Percentiles rank a stretch among this genome's conserved stretches.
These are phyloP conservation scores for Aphanomyces astaci DNA, from an alignment of 352 stramenopile genomes.

Conservation along the genomic window DNA sequence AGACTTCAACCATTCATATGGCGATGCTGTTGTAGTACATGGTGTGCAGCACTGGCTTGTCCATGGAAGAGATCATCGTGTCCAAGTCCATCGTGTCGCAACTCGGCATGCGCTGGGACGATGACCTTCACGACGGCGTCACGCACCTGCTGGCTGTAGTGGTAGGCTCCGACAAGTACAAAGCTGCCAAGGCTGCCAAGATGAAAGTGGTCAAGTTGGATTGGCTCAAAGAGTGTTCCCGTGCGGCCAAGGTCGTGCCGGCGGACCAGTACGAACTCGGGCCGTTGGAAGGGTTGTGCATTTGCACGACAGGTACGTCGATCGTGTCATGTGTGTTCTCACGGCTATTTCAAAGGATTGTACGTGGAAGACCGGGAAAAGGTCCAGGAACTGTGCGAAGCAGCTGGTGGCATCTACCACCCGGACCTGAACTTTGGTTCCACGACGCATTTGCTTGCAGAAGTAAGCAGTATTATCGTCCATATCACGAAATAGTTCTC, in stretches of 20 bases:
- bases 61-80: constrained; percentile 5
- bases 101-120: constrained; percentile 20
- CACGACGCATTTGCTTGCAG: constrained; percentile 55
- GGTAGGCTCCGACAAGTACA: constrained; percentile 57
- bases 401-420: constrained; percentile 49
- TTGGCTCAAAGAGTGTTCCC: constrained; percentile 68
- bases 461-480: constrained; percentile 25
- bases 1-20: background rate
- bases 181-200: constrained; percentile 41
- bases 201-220: constrained; percentile 39
- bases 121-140: constrained; percentile 14
- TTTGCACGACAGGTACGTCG: constrained; percentile 46
- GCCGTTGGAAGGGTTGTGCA: constrained; percentile 47
- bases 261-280: constrained; percentile 31
- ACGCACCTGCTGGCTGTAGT: constrained; percentile 59
- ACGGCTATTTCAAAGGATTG: constrained; percentile 23
- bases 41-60: constrained; percentile 16
- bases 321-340: background rate
- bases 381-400: constrained; percentile 38
- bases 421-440: constrained; percentile 45
- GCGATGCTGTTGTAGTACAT: background rate
- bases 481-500: too few species aligned
- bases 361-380: constrained; percentile 40
- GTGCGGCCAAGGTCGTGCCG: constrained; percentile 37
- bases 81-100: constrained; percentile 1